Evolutionary conservation across 208 protist species (phyloP), one percentile per base, ranked within the genome.

Genomic region (Crithidia expoeki): DNA sequence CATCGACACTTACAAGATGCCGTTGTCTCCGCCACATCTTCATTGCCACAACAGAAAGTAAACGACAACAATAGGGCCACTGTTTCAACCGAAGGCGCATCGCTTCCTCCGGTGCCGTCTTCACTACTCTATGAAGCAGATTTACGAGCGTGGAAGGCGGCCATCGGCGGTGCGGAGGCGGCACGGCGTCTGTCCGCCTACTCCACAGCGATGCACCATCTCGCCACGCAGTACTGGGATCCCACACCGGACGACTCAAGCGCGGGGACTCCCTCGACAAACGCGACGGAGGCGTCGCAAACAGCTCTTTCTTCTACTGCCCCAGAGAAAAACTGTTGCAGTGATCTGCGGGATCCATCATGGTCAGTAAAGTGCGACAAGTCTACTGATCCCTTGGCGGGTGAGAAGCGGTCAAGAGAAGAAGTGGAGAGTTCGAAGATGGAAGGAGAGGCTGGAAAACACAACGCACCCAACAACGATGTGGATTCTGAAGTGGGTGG

Each of bases 151-250:
- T 82, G 76, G 69, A 57, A 68, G 52, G 38, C 56, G 32, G 62
- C 64, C 27, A 68, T 85, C 36, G 38, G 68, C 2, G 71, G 78
- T 19, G 58, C 62, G 2, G 76, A 74, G 30, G 79, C 84, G 19
- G 66, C 47, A 5, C 55, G 62, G 40, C 69, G 60, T 1, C 76
- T 88, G 33, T 53, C 65, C 23, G 67, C 46, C 16, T 94, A 94
- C 58, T 74, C 88, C 11, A 68, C 57, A 2, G 85, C 88, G 7
- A 94, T 94, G 88, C 81, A 94, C 69, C 47, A 80, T 64, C 80
- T 94, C 40, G 88, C 88, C 7, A 94, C 88, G 12, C 69, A 76
- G 55, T 89, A 88, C 59, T 94, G 88, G 88, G 80, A 89, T 27
- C 42, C 66, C 11, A 27, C 36, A 7, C 38, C 55, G 12, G n/a